Evolutionary conservation across 305 asterid genomes (phyloP).

Genomic region (Solanum hybrid): DNA sequence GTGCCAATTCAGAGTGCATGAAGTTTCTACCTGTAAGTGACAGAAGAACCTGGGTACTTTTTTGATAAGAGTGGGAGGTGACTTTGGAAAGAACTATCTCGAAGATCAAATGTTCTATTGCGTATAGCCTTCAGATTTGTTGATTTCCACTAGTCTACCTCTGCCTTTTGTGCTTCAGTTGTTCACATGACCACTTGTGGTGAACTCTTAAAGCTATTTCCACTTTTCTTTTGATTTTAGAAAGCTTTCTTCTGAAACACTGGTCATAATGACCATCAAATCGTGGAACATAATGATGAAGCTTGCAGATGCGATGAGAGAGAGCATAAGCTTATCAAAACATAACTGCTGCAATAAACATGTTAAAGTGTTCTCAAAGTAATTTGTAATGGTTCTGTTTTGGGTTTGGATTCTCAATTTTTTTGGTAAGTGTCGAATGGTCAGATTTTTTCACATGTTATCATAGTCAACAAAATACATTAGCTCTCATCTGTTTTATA

Average conservation of each 20-base stretch:
- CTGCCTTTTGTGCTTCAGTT: not conserved
- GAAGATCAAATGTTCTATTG: not conserved
- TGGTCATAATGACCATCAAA: slow-evolving; percentile 4
- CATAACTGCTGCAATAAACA: not conserved
- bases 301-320: not conserved
- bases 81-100: not conserved
- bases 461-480: not conserved
- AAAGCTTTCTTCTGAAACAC: not conserved
- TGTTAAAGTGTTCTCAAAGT: not conserved
- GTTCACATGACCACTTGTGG: not conserved
- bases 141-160: not conserved
- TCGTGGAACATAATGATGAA: not conserved
- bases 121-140: not conserved
- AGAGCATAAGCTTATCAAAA: not conserved
- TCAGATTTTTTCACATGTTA: not conserved
- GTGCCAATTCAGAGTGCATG: not conserved
- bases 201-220: not conserved
- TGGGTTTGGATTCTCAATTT: not conserved
- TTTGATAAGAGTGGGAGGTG: not conserved
- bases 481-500: not conserved
- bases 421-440: not conserved
- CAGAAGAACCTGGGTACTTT: not conserved
- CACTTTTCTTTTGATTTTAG: not conserved
- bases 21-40: not conserved
- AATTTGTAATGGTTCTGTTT: not conserved